Percentiles rank a stretch among this genome's conserved stretches.
Evolutionary conservation across 2,329 filamentous ascomycete genomes (phyloP).

Genomic region (Fusarium agapanthi): DNA sequence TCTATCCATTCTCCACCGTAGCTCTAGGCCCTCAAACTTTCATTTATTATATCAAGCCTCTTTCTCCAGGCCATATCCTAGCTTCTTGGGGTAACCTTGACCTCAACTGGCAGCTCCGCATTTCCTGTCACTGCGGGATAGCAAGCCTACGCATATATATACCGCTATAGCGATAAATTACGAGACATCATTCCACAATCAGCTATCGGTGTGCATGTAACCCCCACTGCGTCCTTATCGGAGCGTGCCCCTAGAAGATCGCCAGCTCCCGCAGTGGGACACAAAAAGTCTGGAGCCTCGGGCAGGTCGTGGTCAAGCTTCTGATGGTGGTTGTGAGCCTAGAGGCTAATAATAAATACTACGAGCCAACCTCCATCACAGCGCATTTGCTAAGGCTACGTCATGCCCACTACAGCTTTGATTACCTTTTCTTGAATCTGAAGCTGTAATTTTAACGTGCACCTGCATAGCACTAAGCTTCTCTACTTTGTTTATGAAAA

Average conservation of each 20-base stretch:
- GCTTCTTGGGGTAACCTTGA: conserved; percentile 9
- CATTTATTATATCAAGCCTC: conserved; percentile 10
- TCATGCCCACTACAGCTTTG: conserved; percentile 26
- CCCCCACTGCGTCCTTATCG: conserved; percentile 22
- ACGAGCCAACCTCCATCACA: conserved; percentile 28
- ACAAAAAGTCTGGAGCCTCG: conserved; percentile 37
- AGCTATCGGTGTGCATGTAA: conserved; percentile 41
- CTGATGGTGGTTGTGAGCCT: not conserved
- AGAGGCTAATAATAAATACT: conserved; percentile 15
- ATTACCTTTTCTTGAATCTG: not conserved
- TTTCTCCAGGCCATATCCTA: conserved; percentile 16
- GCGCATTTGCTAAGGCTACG: conserved; percentile 20
- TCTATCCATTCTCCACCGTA: not conserved
- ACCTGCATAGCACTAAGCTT: not conserved
- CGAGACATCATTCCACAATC: conserved; percentile 11
- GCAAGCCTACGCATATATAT: not conserved
- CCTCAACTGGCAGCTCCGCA: conserved; percentile 18
- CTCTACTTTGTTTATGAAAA: not conserved
- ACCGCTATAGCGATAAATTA: conserved; percentile 8
- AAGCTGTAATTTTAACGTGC: conserved; percentile 6
- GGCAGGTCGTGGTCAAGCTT: conserved; percentile 6
- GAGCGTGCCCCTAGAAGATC: conserved; percentile 19
- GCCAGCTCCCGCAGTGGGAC: conserved; percentile 22
- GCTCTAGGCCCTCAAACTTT: not conserved
- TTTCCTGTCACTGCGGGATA: conserved; percentile 14